Evolutionary conservation across 495 filamentous ascomycete genomes (phyloP).

Genomic region (Xylaria nigripes): DNA sequence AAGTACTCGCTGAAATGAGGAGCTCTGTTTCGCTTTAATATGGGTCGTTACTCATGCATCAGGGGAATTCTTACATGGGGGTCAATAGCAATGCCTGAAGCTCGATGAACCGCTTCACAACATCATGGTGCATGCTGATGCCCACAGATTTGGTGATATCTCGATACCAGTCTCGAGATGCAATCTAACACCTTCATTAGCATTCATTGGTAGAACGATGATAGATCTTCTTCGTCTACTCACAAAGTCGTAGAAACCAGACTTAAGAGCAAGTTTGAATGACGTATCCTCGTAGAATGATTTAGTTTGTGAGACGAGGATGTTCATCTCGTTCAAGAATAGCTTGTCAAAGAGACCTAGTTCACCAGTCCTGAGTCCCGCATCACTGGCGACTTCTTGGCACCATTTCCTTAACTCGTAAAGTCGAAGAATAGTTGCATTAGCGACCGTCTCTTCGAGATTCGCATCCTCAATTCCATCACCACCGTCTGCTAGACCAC

Average conservation of each 20-base stretch:
- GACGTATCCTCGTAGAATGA: constrained; percentile 70
- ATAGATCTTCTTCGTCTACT: constrained; percentile 28
- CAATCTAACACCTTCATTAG: constrained; percentile 1
- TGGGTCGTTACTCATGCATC: constrained; percentile 1
- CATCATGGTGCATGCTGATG: constrained; percentile 73
- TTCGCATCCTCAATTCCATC: constrained; percentile 95
- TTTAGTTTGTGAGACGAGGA: constrained; percentile 64
- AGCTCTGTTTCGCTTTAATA: constrained; percentile 54
- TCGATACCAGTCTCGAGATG: constrained; percentile 77
- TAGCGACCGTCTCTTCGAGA: constrained; percentile 90
- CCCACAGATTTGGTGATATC: constrained; percentile 65
- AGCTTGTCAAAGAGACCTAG: constrained; percentile 74
- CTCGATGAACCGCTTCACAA: constrained; percentile 69
- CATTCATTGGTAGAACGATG: background rate
- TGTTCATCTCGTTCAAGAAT: constrained; percentile 91
- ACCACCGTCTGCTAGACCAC: constrained; percentile 83
- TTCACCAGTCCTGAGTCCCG: constrained; percentile 60
- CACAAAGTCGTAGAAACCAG: constrained; percentile 81
- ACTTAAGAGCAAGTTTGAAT: constrained; percentile 90
- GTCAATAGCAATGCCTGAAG: constrained; percentile 72
- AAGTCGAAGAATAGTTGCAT: constrained; percentile 79
- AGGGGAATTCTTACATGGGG: constrained; percentile 18
- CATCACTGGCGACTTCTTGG: constrained; percentile 69
- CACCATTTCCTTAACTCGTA: constrained; percentile 87
- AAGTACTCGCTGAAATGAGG: constrained; percentile 95